Evolutionary conservation across 257 asterid species (phyloP), one percentile per base, ranked within the genome.

Genomic region (Ehretia macrophylla): DNA sequence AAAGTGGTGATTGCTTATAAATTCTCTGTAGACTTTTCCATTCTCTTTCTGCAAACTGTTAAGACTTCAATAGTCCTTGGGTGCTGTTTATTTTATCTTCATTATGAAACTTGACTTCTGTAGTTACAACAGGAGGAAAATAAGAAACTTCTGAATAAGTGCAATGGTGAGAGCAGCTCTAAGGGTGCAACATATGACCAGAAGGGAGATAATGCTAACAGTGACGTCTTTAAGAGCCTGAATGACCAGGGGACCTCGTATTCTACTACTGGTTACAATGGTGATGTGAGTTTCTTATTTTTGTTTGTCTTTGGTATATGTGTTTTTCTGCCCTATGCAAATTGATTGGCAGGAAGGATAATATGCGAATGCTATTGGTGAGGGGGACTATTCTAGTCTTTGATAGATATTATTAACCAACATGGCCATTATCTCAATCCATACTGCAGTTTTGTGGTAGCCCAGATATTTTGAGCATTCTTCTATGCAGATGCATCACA

Each of bases 101-200:
- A 77, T 86, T 76, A 72, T 74, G 80, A 80, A 77, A 71, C 71
- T 74, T 88, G 89, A 86, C 88, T 75, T 80, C 78, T 86, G 93
- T 88, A 79, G 95, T 84, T 75, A 78, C 85, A 77, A 88, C 95
- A 85, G 97, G 95, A 81, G 88, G 77, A 75, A 75, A 75, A 68
- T 61, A 68, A 56, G 60, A 76, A 70, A 57, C 61, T 68, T 68
- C 62, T 32, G 66, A 63, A 66, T 58, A 50, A 58, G 20, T 40
- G 50, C 56, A 70, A 58, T 58, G 72, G 59, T 37, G 79, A 71
- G 63, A 75, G 65, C 62, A 62, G 76, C 75, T 68, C 66, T 70
- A 39, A 39, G 37, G 79, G 62, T 64, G 70, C 63, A 14, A 71
- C 71, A 37, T 55, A 45, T 69, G 35, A 66, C 51, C 58, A 62